These are phyloP conservation scores for Martiniozyma asiatica DNA, from an alignment of 1,139 yeast genomes.

Conservation along the genomic window DNA sequence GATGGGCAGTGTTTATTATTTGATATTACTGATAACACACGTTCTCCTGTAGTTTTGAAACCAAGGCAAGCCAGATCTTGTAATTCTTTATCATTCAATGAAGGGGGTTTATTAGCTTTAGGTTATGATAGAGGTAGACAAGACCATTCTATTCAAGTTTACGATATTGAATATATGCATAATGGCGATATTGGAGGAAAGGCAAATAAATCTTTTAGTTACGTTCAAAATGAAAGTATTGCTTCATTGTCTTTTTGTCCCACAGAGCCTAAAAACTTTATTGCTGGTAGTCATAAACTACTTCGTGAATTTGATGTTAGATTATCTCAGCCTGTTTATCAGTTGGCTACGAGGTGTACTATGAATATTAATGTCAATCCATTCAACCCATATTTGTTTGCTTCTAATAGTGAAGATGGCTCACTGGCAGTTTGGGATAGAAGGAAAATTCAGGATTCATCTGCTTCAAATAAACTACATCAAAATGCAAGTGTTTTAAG, in stretches of 20 bases:
- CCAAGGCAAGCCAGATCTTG: constrained; percentile 68
- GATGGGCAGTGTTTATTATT: constrained; percentile 58
- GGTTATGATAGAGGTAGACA: constrained; percentile 75
- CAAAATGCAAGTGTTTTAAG: constrained; percentile 21
- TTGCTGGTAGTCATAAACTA: constrained; percentile 71
- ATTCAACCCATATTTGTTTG: constrained; percentile 49
- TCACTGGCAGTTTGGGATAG: constrained; percentile 82
- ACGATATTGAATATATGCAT: constrained; percentile 62
- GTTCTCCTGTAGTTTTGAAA: constrained; percentile 33
- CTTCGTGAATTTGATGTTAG: constrained; percentile 71
- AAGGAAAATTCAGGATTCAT: constrained; percentile 38
- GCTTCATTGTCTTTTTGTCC: constrained; percentile 59
- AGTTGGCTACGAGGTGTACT: constrained; percentile 66
- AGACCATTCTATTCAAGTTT: constrained; percentile 66
- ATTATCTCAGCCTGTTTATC: constrained; percentile 56
- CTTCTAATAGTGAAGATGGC: constrained; percentile 76
- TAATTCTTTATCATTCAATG: constrained; percentile 60
- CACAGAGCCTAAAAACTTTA: constrained; percentile 39
- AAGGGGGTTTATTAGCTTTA: constrained; percentile 54
- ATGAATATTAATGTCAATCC: constrained; percentile 62
- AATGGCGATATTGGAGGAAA: constrained; percentile 34
- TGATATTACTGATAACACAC: constrained; percentile 36
- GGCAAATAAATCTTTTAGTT: constrained; percentile 39
- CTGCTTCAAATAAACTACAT: constrained; percentile 14
- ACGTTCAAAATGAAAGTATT: constrained; percentile 64